Evolutionary conservation across 192 early-diverging fungal genomes (phyloP).

Genomic region (Endogone sp.): DNA sequence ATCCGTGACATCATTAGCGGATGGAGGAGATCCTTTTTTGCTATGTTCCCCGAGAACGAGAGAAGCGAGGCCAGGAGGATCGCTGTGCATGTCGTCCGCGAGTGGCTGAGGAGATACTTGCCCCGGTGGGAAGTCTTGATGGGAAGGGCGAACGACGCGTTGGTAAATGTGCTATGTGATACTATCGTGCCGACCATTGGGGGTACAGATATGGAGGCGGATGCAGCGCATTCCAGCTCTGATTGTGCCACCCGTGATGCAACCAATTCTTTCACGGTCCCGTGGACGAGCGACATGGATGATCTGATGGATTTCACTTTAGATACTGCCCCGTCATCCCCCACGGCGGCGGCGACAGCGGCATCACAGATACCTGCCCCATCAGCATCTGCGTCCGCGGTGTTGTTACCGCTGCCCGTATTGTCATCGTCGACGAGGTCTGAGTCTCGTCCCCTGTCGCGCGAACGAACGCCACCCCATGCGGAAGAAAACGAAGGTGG

Average conservation of each 20-base stretch:
- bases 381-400: not conserved
- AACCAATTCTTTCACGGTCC: conserved; percentile 26
- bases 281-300: conserved; percentile 24
- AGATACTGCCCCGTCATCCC: not conserved
- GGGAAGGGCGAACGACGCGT: conserved; percentile 28
- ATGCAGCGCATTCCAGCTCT: no score
- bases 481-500: not conserved
- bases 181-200: not conserved
- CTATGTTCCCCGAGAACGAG: conserved; percentile 24
- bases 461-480: not conserved
- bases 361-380: not conserved
- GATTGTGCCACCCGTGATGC: conserved; percentile 19
- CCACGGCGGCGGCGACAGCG: no score
- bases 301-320: conserved; percentile 21
- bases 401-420: not conserved
- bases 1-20: conserved; percentile 33
- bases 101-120: conserved; percentile 26
- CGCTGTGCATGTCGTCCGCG: conserved; percentile 29
- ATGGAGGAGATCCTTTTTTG: conserved; percentile 32
- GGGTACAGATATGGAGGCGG: not conserved
- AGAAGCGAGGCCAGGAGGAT: conserved; percentile 29
- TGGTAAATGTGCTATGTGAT: conserved; percentile 13
- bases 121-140: conserved; percentile 30
- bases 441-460: not conserved
- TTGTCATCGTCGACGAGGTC: not conserved